A percentile compares a stretch with the other conserved stretches of the same genome.
Conservation (phyloP, 768 basidiomycete species). For the Mycena kentingensis region DNA sequence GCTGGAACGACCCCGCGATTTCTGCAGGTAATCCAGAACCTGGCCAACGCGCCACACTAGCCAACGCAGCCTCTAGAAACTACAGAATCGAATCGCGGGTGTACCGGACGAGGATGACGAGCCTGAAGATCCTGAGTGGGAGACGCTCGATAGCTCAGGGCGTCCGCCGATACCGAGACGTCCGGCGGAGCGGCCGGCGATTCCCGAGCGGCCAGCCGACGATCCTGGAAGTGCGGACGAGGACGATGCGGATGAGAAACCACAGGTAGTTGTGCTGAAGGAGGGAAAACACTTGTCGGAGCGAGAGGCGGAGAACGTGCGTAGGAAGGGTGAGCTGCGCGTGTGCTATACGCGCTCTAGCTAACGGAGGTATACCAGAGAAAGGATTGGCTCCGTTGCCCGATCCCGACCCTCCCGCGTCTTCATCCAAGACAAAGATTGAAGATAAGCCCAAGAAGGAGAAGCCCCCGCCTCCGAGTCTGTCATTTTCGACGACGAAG, state of each 20-base stretch:
- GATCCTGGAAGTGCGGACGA: slow-evolving; percentile 77
- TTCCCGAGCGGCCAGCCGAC: slow-evolving; percentile 66
- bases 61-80: slow-evolving; percentile 46
- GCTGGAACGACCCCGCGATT: slow-evolving; percentile 51
- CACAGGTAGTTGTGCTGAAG: slow-evolving; percentile 86
- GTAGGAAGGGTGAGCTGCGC: slow-evolving; percentile 60
- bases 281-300: slow-evolving; percentile 85
- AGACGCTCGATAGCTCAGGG: slow-evolving; percentile 62
- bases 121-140: slow-evolving; percentile 51
- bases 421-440: background rate
- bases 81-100: slow-evolving; percentile 66
- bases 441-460: slow-evolving; percentile 23
- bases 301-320: slow-evolving; percentile 76
- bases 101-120: slow-evolving; percentile 48
- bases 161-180: slow-evolving; percentile 73
- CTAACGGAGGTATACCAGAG: slow-evolving; percentile 40
- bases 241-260: slow-evolving; percentile 74
- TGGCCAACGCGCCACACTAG: background rate
- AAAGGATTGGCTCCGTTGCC: slow-evolving; percentile 62
- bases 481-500: slow-evolving; percentile 50
- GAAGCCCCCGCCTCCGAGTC: slow-evolving; percentile 31
- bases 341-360: background rate
- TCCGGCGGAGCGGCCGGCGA: slow-evolving; percentile 66
- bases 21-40: slow-evolving; percentile 5
- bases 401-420: slow-evolving; percentile 10